phyloP scores from a whole-genome alignment of 768 basidiomycete species.

The Auriscalpium microsporum region DNA sequence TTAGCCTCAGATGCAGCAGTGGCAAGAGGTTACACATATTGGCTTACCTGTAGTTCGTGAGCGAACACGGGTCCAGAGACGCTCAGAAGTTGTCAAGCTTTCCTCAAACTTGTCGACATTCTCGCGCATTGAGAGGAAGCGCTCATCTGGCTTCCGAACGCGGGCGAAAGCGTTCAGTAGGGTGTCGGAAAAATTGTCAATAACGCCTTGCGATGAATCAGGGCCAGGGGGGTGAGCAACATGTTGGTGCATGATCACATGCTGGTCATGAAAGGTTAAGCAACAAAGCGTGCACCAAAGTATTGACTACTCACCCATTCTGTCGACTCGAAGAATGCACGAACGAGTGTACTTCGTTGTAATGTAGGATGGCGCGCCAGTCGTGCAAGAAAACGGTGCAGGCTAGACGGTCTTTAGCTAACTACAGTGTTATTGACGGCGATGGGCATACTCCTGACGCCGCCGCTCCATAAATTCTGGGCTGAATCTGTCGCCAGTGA shows the following conservation, averaged over 20 bases:
- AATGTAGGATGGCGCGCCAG: conserved; percentile 90
- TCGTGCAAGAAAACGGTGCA: conserved; percentile 88
- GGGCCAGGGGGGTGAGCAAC: conserved; percentile 84
- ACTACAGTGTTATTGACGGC: not conserved
- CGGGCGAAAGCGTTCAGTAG: conserved; percentile 93
- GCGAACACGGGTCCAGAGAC: conserved; percentile 70
- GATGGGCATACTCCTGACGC: conserved; percentile 62
- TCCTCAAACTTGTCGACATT: conserved; percentile 95
- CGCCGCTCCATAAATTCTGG: conserved; percentile 95
- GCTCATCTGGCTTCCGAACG: conserved; percentile 93
- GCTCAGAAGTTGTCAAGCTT: conserved; percentile 72
- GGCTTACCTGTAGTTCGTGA: conserved; percentile 81
- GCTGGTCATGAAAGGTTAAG: conserved; percentile 36
- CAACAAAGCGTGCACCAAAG: not conserved
- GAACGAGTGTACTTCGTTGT: conserved; percentile 83
- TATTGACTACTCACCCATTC: conserved; percentile 76
- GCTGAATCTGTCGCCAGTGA: conserved; percentile 96
- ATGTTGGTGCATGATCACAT: conserved; percentile 96
- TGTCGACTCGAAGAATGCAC: conserved; percentile 90
- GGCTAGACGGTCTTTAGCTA: conserved; percentile 34
- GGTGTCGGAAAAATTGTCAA: conserved; percentile 94
- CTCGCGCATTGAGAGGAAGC: conserved; percentile 89
- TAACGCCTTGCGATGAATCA: conserved; percentile 70
- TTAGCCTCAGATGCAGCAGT: conserved; percentile 63
- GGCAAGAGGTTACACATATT: conserved; percentile 18